These are phyloP conservation scores for Coemansia brasiliensis DNA, from an alignment of 192 early-diverging fungal species.

Conservation along the genomic window DNA sequence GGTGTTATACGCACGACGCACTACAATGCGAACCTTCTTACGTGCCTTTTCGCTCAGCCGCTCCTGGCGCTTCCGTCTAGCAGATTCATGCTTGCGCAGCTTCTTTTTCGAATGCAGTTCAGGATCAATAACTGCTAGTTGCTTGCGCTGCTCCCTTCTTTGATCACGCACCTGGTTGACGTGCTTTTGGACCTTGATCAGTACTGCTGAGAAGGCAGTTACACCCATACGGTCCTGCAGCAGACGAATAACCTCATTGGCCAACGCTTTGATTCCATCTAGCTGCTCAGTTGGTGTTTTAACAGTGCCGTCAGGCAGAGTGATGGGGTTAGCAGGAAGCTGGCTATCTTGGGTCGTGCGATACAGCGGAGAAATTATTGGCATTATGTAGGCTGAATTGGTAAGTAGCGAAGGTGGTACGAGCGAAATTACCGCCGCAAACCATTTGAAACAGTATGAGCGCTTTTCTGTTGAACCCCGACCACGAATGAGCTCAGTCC, in stretches of 20 bases:
- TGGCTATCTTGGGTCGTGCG: conserved; percentile 70
- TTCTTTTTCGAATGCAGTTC: conserved; percentile 69
- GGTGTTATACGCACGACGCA: conserved; percentile 10
- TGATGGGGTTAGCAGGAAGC: conserved; percentile 3
- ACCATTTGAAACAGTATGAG: conserved; percentile 84
- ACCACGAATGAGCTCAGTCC: conserved; percentile 49
- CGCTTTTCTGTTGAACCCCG: conserved; percentile 56
- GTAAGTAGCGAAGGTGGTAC: conserved; percentile 59
- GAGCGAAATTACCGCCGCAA: conserved; percentile 80
- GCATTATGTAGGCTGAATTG: conserved; percentile 63
- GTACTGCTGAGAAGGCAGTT: conserved; percentile 63
- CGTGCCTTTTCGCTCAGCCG: conserved; percentile 65
- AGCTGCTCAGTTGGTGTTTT: conserved; percentile 36
- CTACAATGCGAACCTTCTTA: conserved; percentile 54
- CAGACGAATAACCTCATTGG: conserved; percentile 75
- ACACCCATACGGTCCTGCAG: conserved; percentile 76
- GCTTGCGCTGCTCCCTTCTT: conserved; percentile 62
- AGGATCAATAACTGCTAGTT: conserved; percentile 66
- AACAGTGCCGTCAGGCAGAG: conserved; percentile 6
- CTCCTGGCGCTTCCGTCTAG: conserved; percentile 64
- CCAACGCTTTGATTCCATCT: conserved; percentile 74
- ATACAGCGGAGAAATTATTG: conserved; percentile 78
- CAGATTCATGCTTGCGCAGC: conserved; percentile 72
- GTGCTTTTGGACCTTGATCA: conserved; percentile 67
- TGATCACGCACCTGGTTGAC: conserved; percentile 63